Percentiles rank a stretch among this genome's conserved stretches.
phyloP scores from a whole-genome alignment of 108 stramenopile genomes.

The Cyclotella atomus region DNA sequence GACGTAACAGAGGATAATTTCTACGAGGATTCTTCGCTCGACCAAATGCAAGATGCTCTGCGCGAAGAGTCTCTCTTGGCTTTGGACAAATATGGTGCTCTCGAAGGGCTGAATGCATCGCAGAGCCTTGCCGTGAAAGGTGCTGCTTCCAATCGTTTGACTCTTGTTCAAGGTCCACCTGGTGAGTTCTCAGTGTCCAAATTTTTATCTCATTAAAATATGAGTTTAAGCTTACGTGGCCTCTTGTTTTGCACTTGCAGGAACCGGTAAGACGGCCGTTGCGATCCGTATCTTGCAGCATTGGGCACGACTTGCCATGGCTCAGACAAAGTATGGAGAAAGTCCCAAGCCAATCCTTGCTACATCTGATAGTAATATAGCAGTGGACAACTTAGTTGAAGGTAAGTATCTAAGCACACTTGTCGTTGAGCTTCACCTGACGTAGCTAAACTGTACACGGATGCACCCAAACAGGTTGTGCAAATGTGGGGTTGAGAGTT shows the following conservation, averaged over 20 bases:
- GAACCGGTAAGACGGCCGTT: constrained; percentile 84
- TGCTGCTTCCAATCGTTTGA: constrained; percentile 85
- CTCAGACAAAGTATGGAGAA: constrained; percentile 55
- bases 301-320: constrained; percentile 79
- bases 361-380: constrained; percentile 95
- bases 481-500: constrained; percentile 84
- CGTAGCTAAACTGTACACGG: no score
- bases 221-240: no score
- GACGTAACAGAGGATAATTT: constrained; percentile 60
- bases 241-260: not conserved
- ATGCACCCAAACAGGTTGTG: constrained; percentile 53
- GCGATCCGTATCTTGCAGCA: constrained; percentile 90
- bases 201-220: no score
- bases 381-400: constrained; percentile 97
- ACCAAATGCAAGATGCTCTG: constrained; percentile 55
- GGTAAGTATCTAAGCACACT: no score
- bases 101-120: constrained; percentile 87
- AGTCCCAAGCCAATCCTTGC: constrained; percentile 84
- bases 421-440: no score
- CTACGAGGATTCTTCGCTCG: constrained; percentile 9
- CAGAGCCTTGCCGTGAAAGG: constrained; percentile 91
- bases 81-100: constrained; percentile 80
- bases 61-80: constrained; percentile 72
- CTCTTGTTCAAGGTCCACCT: constrained; percentile 91
- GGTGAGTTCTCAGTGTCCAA: no score